Evolutionary conservation across 495 filamentous ascomycete genomes (phyloP).

Genomic region (Penicillium pulvis): DNA sequence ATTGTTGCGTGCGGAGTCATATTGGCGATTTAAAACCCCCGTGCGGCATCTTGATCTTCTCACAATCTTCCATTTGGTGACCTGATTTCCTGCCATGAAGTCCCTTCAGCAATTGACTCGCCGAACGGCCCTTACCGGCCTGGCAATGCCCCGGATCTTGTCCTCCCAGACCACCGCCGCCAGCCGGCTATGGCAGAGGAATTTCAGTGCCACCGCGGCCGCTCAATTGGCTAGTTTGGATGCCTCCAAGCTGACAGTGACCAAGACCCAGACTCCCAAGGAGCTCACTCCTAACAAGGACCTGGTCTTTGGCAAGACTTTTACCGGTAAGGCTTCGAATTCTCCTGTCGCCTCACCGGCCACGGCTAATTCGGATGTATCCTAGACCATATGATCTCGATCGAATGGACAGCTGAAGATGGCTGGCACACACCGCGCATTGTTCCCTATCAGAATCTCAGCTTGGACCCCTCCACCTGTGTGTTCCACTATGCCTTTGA

Average conservation of each 20-base stretch:
- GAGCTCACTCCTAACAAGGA: slow-evolving; percentile 69
- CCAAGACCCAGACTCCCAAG: slow-evolving; percentile 76
- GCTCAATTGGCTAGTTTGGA: slow-evolving; percentile 66
- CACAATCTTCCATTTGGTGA: slow-evolving; percentile 2
- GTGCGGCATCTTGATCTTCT: slow-evolving; percentile 14
- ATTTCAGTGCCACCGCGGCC: slow-evolving; percentile 62
- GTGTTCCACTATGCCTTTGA: slow-evolving; percentile 99
- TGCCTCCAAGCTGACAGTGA: slow-evolving; percentile 70
- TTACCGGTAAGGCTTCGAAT: slow-evolving; percentile 64
- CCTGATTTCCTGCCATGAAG: slow-evolving; percentile 35
- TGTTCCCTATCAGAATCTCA: slow-evolving; percentile 93
- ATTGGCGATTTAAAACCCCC: slow-evolving; percentile 25
- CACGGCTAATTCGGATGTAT: slow-evolving; percentile 20
- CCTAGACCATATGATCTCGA: slow-evolving; percentile 91
- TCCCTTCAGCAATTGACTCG: slow-evolving; percentile 45
- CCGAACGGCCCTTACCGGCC: slow-evolving; percentile 33
- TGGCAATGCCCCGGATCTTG: slow-evolving; percentile 30
- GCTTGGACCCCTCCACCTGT: slow-evolving; percentile 91
- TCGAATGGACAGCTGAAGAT: slow-evolving; percentile 84
- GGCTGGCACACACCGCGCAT: slow-evolving; percentile 84
- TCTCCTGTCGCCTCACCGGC: neutral
- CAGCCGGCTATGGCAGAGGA: slow-evolving; percentile 42
- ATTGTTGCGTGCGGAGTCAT: slow-evolving; percentile 31
- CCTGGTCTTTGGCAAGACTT: slow-evolving; percentile 83
- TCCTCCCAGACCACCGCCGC: slow-evolving; percentile 28